Percentiles rank a stretch among this genome's conserved stretches.
Conservation (phyloP, 768 basidiomycete genomes). For the Trametes villosa region DNA sequence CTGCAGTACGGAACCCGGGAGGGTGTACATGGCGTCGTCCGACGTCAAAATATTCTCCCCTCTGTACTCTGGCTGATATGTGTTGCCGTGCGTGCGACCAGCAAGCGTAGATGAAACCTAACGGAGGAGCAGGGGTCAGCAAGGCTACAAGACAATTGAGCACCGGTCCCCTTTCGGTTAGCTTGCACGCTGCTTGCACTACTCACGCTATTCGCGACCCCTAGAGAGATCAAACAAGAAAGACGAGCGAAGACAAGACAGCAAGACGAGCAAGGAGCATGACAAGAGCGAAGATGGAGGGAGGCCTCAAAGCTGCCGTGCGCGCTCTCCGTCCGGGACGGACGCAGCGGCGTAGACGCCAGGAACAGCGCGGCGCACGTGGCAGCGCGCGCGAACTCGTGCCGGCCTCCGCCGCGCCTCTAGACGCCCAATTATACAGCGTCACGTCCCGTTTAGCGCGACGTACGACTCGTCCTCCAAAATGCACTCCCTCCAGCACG, state of each 20-base stretch:
- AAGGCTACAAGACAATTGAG: background rate
- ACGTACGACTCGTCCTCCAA: slow-evolving; percentile 16
- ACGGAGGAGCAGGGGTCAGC: background rate
- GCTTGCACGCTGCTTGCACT: too few relatives aligned
- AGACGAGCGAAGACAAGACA: slow-evolving; percentile 1
- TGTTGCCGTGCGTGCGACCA: background rate
- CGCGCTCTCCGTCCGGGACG: background rate
- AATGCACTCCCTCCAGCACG: slow-evolving; percentile 28
- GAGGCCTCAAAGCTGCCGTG: slow-evolving; percentile 2
- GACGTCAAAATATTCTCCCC: background rate
- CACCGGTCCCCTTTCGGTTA: background rate
- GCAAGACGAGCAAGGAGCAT: slow-evolving; percentile 8
- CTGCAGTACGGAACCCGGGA: slow-evolving; percentile 32
- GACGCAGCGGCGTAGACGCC: background rate
- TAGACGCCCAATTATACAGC: slow-evolving; percentile 12
- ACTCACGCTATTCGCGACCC: background rate
- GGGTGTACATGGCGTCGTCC: slow-evolving; percentile 25
- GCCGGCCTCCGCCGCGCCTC: slow-evolving; percentile 9
- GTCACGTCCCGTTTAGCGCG: background rate
- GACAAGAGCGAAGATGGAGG: background rate
- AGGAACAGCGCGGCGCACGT: background rate
- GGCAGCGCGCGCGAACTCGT: slow-evolving; percentile 1
- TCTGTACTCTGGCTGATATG: background rate
- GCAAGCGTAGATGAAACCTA: background rate
- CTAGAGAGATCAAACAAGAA: background rate